Evolutionary conservation across 169 alveolate genomes (phyloP).

Genomic region (Cryptosporidium felis): DNA sequence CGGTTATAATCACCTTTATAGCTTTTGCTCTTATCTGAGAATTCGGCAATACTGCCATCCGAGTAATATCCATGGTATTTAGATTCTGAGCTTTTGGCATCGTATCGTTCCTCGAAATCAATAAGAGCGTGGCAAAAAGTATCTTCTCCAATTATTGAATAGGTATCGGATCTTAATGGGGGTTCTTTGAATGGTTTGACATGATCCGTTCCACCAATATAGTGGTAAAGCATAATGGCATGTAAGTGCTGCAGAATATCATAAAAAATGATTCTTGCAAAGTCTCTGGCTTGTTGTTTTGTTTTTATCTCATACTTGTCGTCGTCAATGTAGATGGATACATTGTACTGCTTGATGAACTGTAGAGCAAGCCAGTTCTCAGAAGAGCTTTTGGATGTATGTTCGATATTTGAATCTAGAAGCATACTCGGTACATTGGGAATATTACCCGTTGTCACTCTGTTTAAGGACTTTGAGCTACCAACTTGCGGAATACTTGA

Average conservation of each 20-base stretch:
- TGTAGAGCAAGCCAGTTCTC: constrained; percentile 68
- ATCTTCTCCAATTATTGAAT: constrained; percentile 66
- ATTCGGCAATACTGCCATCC: too few species aligned
- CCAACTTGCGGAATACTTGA: not conserved
- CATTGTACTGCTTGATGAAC: constrained; percentile 60
- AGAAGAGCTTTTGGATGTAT: constrained; percentile 66
- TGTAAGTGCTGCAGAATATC: constrained; percentile 54
- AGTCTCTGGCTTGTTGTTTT: constrained; percentile 70
- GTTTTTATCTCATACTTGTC: constrained; percentile 51
- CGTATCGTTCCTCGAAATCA: constrained; percentile 64
- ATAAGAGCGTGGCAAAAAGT: constrained; percentile 66
- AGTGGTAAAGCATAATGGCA: constrained; percentile 67
- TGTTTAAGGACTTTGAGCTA: not conserved
- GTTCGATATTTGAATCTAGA: constrained; percentile 44
- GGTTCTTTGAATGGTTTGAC: constrained; percentile 8
- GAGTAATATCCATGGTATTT: too few species aligned
- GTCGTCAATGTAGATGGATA: constrained; percentile 46
- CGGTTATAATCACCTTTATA: too few species aligned
- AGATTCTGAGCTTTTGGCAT: not conserved
- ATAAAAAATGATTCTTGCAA: constrained; percentile 33
- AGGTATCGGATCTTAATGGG: constrained; percentile 47
- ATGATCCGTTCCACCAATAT: constrained; percentile 64
- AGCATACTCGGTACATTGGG: constrained; percentile 60
- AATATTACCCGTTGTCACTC: constrained; percentile 41
- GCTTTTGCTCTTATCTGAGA: too few species aligned